A percentile compares a stretch with the other conserved stretches of the same genome.
Evolutionary conservation across 768 basidiomycete genomes (phyloP).

Genomic region (Rhodosporidiobolus odoratus): DNA sequence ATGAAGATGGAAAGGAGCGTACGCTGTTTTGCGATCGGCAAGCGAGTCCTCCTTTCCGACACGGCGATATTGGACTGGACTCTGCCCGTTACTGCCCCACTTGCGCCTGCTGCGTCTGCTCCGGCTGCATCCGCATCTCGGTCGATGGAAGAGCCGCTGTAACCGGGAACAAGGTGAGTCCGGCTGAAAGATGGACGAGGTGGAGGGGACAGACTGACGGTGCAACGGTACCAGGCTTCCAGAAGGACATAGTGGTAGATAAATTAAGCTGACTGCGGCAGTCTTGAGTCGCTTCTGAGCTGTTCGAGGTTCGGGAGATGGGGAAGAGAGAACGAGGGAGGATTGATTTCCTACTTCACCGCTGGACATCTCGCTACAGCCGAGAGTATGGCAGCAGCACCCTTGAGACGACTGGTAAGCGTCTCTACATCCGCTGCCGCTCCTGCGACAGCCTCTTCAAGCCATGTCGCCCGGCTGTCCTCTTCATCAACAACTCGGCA

Average conservation of each 20-base stretch:
- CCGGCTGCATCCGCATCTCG: constrained; percentile 57
- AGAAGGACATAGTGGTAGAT: constrained; percentile 53
- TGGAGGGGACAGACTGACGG: constrained; percentile 47
- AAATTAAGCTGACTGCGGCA: neutral
- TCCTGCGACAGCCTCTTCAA: too few species aligned
- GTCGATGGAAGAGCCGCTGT: constrained; percentile 71
- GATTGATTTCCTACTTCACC: neutral
- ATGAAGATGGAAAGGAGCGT: too few species aligned
- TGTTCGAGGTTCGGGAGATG: neutral
- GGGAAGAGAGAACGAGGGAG: too few species aligned
- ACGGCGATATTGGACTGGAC: constrained; percentile 57
- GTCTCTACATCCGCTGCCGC: too few species aligned
- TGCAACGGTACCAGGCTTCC: constrained; percentile 79
- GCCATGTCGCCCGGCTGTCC: too few species aligned
- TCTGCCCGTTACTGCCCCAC: constrained; percentile 62
- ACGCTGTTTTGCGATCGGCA: constrained; percentile 91
- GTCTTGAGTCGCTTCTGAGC: neutral
- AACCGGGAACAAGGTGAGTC: neutral
- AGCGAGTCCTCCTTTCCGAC: constrained; percentile 67
- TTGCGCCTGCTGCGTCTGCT: constrained; percentile 56
- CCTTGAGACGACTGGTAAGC: neutral
- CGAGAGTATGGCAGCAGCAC: neutral
- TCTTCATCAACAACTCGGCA: too few species aligned
- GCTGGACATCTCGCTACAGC: neutral
- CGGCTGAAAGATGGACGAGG: neutral